phyloP scores from a whole-genome alignment of 176 grass and related monocot genomes.

The Eremochloa ophiuroides region DNA sequence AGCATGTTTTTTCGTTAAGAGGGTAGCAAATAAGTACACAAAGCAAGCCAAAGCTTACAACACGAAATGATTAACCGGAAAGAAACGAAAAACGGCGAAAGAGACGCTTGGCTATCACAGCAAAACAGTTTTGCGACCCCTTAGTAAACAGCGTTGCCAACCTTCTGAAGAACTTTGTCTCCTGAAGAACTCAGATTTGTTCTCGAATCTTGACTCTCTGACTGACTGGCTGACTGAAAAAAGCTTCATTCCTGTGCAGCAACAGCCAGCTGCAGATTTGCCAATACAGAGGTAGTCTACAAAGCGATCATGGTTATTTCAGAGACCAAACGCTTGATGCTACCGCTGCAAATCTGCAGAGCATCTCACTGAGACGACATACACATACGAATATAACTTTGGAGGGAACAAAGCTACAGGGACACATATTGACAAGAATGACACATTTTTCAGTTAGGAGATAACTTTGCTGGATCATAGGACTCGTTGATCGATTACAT shows the following conservation, averaged over 20 bases:
- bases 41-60: no score
- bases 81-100: no score
- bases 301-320: not conserved
- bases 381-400: no score
- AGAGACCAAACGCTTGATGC: not conserved
- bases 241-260: not conserved
- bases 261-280: not conserved
- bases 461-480: constrained; percentile 5
- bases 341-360: not conserved
- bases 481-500: not conserved
- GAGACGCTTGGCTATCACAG: no score
- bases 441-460: not conserved
- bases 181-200: no score
- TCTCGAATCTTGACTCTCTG: not conserved
- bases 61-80: no score
- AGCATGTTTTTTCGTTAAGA: no score
- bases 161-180: no score
- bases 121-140: no score
- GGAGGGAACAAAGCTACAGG: not conserved
- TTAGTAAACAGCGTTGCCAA: no score
- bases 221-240: not conserved
- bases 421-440: constrained; percentile 9
- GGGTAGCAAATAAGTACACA: no score
- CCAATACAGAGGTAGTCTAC: not conserved
- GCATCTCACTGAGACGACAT: not conserved